Evolutionary conservation across 176 grass and related monocot species (phyloP).

Genomic region (Zoysia pacifica): DNA sequence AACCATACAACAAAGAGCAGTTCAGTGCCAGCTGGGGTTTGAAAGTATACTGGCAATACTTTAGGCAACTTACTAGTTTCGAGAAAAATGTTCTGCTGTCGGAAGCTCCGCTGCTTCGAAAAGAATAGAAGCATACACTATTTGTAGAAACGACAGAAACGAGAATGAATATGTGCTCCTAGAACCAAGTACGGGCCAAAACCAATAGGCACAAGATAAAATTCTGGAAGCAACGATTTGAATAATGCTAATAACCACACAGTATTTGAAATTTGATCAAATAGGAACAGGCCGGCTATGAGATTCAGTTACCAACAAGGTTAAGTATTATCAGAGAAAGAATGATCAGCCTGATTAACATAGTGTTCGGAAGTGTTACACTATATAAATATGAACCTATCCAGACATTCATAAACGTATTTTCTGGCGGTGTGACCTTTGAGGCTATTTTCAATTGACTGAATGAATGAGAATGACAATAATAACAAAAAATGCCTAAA

Average conservation of each 20-base stretch:
- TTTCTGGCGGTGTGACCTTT: slow-evolving; percentile 30
- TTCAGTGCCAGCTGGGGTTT: background rate
- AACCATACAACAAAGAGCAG: background rate
- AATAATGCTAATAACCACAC: background rate
- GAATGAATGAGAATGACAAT: slow-evolving; percentile 46
- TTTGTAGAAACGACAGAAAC: too few species aligned
- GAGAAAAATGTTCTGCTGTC: too few species aligned
- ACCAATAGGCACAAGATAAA: background rate
- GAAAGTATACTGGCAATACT: too few species aligned
- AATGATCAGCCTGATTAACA: slow-evolving; percentile 35
- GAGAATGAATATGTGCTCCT: background rate
- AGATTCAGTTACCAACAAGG: background rate
- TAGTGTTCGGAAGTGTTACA: slow-evolving; percentile 31
- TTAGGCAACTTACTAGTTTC: too few species aligned
- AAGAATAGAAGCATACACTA: too few species aligned
- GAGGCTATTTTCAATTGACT: slow-evolving; percentile 32
- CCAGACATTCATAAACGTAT: slow-evolving; percentile 35
- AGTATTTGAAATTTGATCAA: background rate
- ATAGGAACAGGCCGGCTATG: background rate
- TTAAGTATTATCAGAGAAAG: slow-evolving; percentile 10
- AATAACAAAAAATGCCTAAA: slow-evolving; percentile 41
- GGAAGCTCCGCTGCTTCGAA: too few species aligned
- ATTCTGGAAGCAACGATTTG: background rate
- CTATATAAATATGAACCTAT: slow-evolving; percentile 45
- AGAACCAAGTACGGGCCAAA: background rate